Conservation (phyloP, 1,284 basidiomycete species). For the Naganishia liquefaciens region DNA sequence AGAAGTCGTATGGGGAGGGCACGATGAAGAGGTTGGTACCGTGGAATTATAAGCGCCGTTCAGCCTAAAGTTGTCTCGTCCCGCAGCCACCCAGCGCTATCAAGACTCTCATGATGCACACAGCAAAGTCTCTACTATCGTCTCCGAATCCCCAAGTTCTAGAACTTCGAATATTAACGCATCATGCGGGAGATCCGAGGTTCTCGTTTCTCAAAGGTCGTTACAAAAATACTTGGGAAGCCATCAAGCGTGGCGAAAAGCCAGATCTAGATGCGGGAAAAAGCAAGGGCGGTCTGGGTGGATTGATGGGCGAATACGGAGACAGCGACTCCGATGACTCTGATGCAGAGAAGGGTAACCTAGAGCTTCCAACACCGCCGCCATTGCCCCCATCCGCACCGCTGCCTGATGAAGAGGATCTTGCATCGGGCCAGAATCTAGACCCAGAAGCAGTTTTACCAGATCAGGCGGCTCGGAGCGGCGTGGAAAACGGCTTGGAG, state of each 20-base stretch:
- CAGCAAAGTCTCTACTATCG: slow-evolving; percentile 65
- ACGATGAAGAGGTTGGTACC: slow-evolving; percentile 67
- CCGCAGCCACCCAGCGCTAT: slow-evolving; percentile 67
- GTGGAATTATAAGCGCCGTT: background rate
- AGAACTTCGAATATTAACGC: slow-evolving; percentile 82
- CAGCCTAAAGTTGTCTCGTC: slow-evolving; percentile 3
- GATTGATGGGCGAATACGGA: slow-evolving; percentile 49
- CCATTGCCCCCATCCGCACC: slow-evolving; percentile 33
- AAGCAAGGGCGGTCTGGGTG: slow-evolving; percentile 37
- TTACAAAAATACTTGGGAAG: slow-evolving; percentile 66
- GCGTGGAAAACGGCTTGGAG: background rate
- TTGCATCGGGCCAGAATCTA: background rate
- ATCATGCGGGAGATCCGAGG: slow-evolving; percentile 67
- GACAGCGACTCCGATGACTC: slow-evolving; percentile 39
- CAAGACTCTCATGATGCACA: slow-evolving; percentile 69
- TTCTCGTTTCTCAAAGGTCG: slow-evolving; percentile 78
- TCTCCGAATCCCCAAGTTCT: slow-evolving; percentile 74
- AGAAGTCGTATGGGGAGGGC: slow-evolving; percentile 65
- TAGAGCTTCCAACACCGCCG: slow-evolving; percentile 14
- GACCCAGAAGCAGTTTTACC: background rate
- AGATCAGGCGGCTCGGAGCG: background rate
- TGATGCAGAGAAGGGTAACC: slow-evolving; percentile 33
- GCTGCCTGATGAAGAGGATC: background rate
- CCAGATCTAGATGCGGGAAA: slow-evolving; percentile 34
- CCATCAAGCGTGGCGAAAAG: slow-evolving; percentile 27